Conservation (phyloP, 2,329 filamentous ascomycete species). For the Paecilomyces sp. region DNA sequence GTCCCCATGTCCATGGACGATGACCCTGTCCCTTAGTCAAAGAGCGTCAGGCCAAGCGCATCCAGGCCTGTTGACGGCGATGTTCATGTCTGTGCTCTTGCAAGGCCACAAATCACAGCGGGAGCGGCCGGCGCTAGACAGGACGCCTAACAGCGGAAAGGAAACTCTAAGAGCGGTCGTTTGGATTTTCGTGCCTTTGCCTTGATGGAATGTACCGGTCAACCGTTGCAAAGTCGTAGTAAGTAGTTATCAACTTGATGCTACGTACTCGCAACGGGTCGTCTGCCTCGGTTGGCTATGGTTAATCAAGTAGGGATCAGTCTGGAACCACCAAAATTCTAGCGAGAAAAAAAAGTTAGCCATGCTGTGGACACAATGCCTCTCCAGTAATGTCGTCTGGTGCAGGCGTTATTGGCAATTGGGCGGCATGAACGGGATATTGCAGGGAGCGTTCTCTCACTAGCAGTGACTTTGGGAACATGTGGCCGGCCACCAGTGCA, state of each 20-base stretch:
- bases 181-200: not conserved
- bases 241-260: not conserved
- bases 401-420: not conserved
- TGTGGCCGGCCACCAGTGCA: conserved; percentile 18
- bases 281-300: not conserved
- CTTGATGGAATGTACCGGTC: not conserved
- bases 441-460: not conserved
- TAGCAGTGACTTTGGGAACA: conserved; percentile 8
- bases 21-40: not conserved
- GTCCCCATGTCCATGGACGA: not conserved
- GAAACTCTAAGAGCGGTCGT: not conserved
- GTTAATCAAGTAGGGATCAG: not conserved
- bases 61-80: not conserved
- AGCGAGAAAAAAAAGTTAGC: not conserved
- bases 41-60: not conserved
- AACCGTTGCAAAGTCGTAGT: not conserved
- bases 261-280: not conserved
- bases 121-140: not conserved
- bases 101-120: not conserved
- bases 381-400: not conserved
- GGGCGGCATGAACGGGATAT: not conserved
- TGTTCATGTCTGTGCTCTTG: not conserved
- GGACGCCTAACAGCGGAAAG: not conserved
- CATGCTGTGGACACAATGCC: not conserved
- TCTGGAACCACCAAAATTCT: not conserved